Evolutionary conservation across 768 basidiomycete species (phyloP), one percentile per base, ranked within the genome.

Genomic region (Amanita jacksonii): DNA sequence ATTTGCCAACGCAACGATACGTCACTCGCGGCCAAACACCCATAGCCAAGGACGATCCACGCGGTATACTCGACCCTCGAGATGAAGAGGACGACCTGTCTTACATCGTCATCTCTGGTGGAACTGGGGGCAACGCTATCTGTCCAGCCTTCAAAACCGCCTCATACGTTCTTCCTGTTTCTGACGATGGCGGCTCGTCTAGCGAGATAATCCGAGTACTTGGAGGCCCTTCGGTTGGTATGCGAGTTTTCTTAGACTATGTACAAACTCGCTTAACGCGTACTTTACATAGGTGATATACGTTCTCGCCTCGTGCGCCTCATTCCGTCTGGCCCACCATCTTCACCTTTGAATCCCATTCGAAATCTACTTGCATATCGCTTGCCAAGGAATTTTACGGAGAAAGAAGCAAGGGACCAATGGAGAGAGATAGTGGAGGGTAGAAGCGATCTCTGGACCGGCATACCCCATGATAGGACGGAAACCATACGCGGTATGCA

Each of bases 381-480:
- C 2, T 69, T 96, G 25, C 82, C 90, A 7, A 63, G 75, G 3
- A 65, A 72, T 12, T 74, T 67, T n/a, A 67, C 77, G 1, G 85
- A 91, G 51, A 70, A 73, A 25, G 78, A 81, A 48, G 89, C 88
- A 16, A 77, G 88, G 50, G 85, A 85, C n/a, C 75, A 89, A 51
- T 98, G 93, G 93, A 70, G 86, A 50, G 79, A 86, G 48, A 85
- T 96, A 45, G 85, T 96, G 8, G 93, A 97, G 64, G 93, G 93
- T 0, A 71, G 72, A 23, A 90, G 84, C 57, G 43, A 55, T 2
- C 67, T 94, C 2, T 98, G 93, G 93, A 57, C 65, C 5, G 88
- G 85, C 0, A 88, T 97, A 28, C 89, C 92, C 0, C 75, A 73
- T 37, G 93, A 96, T 56, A 75, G 89, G 50, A 91, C 92, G 60